phyloP scores from a whole-genome alignment of 139 green algal genomes.

The Chlorella vulgaris region DNA sequence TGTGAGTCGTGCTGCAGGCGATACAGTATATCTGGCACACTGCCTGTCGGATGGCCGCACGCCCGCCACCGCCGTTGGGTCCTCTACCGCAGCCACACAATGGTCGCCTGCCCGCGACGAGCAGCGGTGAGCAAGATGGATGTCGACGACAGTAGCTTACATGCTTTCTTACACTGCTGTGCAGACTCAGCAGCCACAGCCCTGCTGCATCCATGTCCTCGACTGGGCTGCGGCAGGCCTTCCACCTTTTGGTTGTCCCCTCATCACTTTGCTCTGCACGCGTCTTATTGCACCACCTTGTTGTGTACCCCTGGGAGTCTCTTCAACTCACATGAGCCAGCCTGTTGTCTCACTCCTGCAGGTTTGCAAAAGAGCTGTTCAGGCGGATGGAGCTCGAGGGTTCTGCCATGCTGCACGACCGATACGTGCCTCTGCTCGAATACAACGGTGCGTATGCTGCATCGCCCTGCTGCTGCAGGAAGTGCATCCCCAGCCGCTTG shows the following conservation, averaged over 20 bases:
- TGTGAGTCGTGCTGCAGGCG: conserved; percentile 21
- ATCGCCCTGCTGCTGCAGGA: background rate
- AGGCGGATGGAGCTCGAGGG: conserved; percentile 35
- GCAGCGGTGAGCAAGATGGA: background rate
- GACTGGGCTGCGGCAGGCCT: too few relatives aligned
- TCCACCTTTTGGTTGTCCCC: too few relatives aligned
- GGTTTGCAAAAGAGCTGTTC: conserved; percentile 33
- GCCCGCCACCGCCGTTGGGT: conserved; percentile 34
- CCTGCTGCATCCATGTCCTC: background rate
- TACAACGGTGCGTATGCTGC: conserved; percentile 10
- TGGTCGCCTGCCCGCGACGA: conserved; percentile 36
- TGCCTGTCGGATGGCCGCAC: conserved; percentile 39
- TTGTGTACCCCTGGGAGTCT: too few relatives aligned
- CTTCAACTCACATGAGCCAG: too few relatives aligned
- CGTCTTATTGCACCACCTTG: too few relatives aligned
- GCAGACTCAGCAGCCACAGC: background rate
- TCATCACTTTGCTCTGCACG: too few relatives aligned
- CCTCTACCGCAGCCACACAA: conserved; percentile 29
- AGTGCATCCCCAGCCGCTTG: too few relatives aligned
- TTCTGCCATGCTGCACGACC: conserved; percentile 37
- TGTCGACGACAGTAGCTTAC: too few relatives aligned
- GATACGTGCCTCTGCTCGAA: conserved; percentile 39
- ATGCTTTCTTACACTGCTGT: background rate
- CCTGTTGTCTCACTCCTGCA: background rate
- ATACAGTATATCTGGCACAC: conserved; percentile 44